Conservation (phyloP, 1,284 basidiomycete genomes). For the Leucoagaricus sp. region DNA sequence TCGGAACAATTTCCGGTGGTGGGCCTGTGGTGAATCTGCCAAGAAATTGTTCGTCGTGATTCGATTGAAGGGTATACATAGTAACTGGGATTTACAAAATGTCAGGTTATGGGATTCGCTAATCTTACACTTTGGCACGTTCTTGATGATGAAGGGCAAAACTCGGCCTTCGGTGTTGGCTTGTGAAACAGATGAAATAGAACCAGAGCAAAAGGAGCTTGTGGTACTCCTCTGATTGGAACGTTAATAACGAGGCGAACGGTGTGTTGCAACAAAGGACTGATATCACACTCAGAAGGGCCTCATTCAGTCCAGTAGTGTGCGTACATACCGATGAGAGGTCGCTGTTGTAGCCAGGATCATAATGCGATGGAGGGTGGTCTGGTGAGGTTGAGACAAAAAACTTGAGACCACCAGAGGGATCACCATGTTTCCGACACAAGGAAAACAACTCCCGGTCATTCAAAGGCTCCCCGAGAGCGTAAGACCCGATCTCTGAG, state of each 20-base stretch:
- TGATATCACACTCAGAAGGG: not conserved
- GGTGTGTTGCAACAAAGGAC: constrained; percentile 1
- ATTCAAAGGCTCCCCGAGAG: constrained; percentile 58
- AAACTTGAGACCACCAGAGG: constrained; percentile 69
- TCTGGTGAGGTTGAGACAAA: constrained; percentile 55
- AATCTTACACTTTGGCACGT: constrained; percentile 14
- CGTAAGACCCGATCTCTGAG: constrained; percentile 71
- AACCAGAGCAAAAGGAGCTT: not conserved
- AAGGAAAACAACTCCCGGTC: constrained; percentile 62
- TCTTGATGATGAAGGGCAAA: not conserved
- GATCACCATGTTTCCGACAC: constrained; percentile 63
- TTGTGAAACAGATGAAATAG: not conserved
- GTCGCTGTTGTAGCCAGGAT: constrained; percentile 19
- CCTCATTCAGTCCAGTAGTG: not conserved
- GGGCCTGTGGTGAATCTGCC: constrained; percentile 6
- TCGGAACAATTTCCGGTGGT: constrained; percentile 14
- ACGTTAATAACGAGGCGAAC: not conserved
- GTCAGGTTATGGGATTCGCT: constrained; percentile 13
- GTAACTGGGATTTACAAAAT: constrained; percentile 12
- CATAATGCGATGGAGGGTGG: constrained; percentile 29
- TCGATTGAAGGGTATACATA: constrained; percentile 11
- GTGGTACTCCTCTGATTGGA: not conserved
- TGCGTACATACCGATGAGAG: constrained; percentile 10
- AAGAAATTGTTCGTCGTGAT: constrained; percentile 11
- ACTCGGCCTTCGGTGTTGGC: not conserved